Base-by-base conservation (phyloP, 306 rosid genomes). In the Arachis stenosperma region DNA sequence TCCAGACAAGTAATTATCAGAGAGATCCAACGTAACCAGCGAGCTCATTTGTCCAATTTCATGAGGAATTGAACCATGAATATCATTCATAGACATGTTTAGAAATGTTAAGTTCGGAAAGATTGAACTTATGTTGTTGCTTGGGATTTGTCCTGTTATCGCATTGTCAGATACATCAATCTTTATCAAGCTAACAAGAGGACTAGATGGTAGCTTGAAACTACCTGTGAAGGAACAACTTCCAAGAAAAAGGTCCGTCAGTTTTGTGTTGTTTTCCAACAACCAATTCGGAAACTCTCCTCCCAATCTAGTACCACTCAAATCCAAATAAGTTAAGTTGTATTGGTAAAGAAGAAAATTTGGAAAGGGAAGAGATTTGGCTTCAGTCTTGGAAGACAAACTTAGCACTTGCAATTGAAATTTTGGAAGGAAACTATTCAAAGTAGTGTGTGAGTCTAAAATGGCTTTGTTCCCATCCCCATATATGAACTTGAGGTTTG, bases 221-320 rank as follows among this genome's bases (percentile, higher is more conserved):
- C 41, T 6, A 2, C 74, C 69, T 0, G 2, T 68, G 27, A 79
- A 67, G 3, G 71, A 67, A 13, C 74, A 57, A 67, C 36, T 73
- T 30, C 27, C n/a, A 2, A 73, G 39, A 11, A 5, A 0, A 44
- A 36, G 46, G 0, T 48, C 0, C 1, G 22, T 9, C 57, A 75
- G 17, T n/a, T 54, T 13, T 27, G 66, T 30, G 56, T 75, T 75
- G 27, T 75, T 75, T 64, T 53, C 48, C 55, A 75, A 7, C 30
- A 75, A 65, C 79, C 79, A 75, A 0, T 42, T 54, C 5, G 79
- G 79, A 15, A 75, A 65, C 4, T 42, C 27, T 8, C 67, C 58
- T 47, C 3, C 48, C 6, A 71, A 7, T 29, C 8, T 59, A 6
- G 65, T 56, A 30, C 67, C 3, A 46, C 48, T 33, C 3, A 44